Base-by-base conservation (phyloP, 345 rosid genomes). In the Streptanthus diversifolius region DNA sequence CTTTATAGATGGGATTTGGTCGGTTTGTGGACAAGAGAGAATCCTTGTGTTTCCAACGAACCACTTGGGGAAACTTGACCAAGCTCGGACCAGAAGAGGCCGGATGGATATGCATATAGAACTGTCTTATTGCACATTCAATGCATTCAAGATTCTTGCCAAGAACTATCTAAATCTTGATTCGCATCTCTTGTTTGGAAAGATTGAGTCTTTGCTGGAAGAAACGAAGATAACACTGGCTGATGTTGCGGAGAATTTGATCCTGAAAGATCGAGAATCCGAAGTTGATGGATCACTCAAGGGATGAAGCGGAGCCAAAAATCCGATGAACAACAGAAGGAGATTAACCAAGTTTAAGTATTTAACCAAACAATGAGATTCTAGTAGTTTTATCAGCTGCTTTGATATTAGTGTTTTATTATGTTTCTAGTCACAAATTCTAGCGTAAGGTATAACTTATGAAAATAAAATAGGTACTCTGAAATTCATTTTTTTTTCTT, bases 1-100 rank as follows among this genome's bases (percentile, higher is more conserved):
- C 72, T 72, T 76, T 47, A 78, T 84, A 11, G 84, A 84, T 73
- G 87, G 85, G 13, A 22, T 81, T 13, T 80, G 85, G 81, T 84
- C 85, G 13, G 81, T 84, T 45, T 80, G 80, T 39, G 84, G 78
- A 2, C 78, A 73, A 19, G 85, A 79, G 59, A 82, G 81, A 36
- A 65, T 82, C 0, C 33, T 78, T 29, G 74, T 82, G 11, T 80
- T 84, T 44, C 82, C 82, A 1, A 84, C 87, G 0, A 82, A 82
- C 36, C 76, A 75, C 18, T 49, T 82, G 15, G 59, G 63, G 7
- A 82, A 78, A 43, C 80, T 84, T 36, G 87, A 84, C 58, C 76
- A 73, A 2, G 87, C 87, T 14, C 24, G 82, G 60, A 82, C 76
- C 1, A 74, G 87, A 22, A 67, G 77, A 66, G 85, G 87, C 13